These are phyloP conservation scores for Trichomonascus vanleenenianus DNA, from an alignment of 805 yeast species.

Conservation along the genomic window DNA sequence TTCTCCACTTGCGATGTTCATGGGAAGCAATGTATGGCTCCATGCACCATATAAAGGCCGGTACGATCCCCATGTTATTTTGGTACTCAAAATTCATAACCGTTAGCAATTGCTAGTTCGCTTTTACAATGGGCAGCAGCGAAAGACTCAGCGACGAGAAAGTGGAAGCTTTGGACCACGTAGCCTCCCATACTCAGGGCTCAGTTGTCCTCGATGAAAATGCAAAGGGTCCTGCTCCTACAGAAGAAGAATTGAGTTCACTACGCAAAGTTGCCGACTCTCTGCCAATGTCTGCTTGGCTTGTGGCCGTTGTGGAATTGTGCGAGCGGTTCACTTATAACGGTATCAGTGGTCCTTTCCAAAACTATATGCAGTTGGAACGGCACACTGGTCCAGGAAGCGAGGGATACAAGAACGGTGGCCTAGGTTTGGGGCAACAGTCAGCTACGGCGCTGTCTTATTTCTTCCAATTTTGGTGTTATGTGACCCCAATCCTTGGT, in stretches of 20 bases:
- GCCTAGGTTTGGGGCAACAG: constrained; percentile 49
- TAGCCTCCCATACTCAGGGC: too few relatives aligned
- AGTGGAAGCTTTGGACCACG: too few relatives aligned
- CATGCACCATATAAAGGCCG: too few relatives aligned
- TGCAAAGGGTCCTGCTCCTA: constrained; percentile 31
- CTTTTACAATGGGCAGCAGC: too few relatives aligned
- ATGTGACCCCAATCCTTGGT: constrained; percentile 70
- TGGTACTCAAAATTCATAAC: too few relatives aligned
- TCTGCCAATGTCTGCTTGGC: constrained; percentile 49
- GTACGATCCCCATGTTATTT: too few relatives aligned
- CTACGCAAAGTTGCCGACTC: constrained; percentile 45
- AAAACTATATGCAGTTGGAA: constrained; percentile 59
- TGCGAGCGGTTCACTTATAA: constrained; percentile 78
- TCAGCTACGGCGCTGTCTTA: constrained; percentile 68
- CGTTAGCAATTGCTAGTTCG: too few relatives aligned
- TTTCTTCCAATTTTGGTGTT: constrained; percentile 77
- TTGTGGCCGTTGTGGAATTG: constrained; percentile 64
- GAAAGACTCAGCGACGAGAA: too few relatives aligned
- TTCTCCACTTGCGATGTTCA: too few relatives aligned
- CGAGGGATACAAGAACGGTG: constrained; percentile 37
- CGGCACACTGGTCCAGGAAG: constrained; percentile 4
- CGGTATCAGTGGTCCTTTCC: constrained; percentile 69
- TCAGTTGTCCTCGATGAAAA: background rate
- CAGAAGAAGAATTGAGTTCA: constrained; percentile 45
- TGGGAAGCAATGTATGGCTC: too few relatives aligned